These are phyloP conservation scores for Asclepias syriaca DNA, from an alignment of 257 asterid species.

Conservation along the genomic window DNA sequence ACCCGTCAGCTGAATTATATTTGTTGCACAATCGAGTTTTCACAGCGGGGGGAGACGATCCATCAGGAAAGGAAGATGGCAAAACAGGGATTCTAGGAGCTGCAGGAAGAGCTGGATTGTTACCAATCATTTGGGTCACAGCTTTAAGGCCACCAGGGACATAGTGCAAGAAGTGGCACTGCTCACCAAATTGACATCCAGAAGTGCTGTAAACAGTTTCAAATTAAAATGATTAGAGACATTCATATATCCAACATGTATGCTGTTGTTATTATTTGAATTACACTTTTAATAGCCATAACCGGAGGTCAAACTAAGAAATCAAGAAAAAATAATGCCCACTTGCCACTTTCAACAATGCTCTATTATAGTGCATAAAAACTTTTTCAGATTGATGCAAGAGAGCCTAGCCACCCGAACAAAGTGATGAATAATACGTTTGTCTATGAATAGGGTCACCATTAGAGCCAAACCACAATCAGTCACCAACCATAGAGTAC, in stretches of 20 bases:
- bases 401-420: background rate
- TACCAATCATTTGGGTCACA: slow-evolving; percentile 78
- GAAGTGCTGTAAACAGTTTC: slow-evolving; percentile 42
- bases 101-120: slow-evolving; percentile 62
- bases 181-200: slow-evolving; percentile 80
- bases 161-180: slow-evolving; percentile 75
- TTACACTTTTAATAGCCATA: background rate
- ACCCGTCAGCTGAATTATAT: slow-evolving; percentile 63
- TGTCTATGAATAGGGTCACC: background rate
- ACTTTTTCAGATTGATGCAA: background rate
- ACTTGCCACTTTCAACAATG: background rate
- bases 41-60: slow-evolving; percentile 44
- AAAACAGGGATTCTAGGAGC: slow-evolving; percentile 35
- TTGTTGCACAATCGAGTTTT: slow-evolving; percentile 72
- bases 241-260: background rate
- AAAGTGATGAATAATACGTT: background rate
- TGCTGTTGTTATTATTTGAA: background rate
- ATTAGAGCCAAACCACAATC: background rate
- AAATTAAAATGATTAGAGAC: background rate
- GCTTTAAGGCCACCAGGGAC: slow-evolving; percentile 88
- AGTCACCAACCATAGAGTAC: background rate
- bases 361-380: no score
- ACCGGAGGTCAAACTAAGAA: background rate
- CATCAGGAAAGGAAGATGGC: slow-evolving; percentile 54
- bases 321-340: background rate